phyloP scores from a whole-genome alignment of 257 asterid genomes.

The Cruciata laevipes region DNA sequence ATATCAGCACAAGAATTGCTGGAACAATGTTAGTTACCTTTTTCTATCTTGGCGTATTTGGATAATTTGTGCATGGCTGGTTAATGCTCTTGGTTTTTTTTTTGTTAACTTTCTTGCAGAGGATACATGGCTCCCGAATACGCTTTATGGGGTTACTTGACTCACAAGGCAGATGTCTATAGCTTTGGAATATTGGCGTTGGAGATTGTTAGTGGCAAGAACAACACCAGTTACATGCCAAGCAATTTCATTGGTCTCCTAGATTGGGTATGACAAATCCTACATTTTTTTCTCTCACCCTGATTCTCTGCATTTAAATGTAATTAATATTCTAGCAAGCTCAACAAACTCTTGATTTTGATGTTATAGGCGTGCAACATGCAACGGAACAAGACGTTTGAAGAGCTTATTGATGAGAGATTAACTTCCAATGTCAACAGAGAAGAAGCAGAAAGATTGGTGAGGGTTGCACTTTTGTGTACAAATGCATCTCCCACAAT shows the following conservation, averaged over 20 bases:
- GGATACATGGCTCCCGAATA: constrained; percentile 98
- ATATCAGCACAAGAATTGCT: constrained; percentile 81
- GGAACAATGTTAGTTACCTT: constrained; percentile 70
- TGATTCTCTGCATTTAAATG: too few relatives aligned
- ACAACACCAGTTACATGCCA: constrained; percentile 73
- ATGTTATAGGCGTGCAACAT: constrained; percentile 54
- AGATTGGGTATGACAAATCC: constrained; percentile 55
- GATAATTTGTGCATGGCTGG: neutral
- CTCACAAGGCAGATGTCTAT: constrained; percentile 81
- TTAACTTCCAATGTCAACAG: constrained; percentile 29
- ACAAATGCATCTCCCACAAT: constrained; percentile 63
- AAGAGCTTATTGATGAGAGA: constrained; percentile 49
- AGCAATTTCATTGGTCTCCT: constrained; percentile 61
- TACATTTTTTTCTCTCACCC: neutral
- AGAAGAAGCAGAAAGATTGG: constrained; percentile 50
- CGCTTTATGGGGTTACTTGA: constrained; percentile 83
- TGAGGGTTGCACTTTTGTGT: constrained; percentile 62
- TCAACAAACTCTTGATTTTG: neutral
- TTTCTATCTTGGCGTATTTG: constrained; percentile 2
- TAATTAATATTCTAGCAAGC: neutral
- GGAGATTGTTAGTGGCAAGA: constrained; percentile 79
- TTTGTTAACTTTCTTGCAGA: constrained; percentile 30
- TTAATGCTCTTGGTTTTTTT: neutral
- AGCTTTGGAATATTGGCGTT: constrained; percentile 76
- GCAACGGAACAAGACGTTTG: constrained; percentile 47